phyloP scores from a whole-genome alignment of 2,329 filamentous ascomycete species.

The Ophiostoma quercus region DNA sequence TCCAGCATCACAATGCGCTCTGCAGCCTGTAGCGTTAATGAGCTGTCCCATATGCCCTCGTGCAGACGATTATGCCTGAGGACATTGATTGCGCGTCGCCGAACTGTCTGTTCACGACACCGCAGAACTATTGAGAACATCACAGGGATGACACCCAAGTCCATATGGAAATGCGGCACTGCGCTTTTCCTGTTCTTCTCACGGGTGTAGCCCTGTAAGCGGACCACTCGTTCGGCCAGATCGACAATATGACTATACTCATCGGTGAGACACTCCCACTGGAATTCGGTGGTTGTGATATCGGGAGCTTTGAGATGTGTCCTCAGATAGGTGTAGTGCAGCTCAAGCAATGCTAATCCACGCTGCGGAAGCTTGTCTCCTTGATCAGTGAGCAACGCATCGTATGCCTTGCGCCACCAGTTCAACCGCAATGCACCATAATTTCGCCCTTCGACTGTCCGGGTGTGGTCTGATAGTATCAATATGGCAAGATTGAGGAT shows the following conservation, averaged over 20 bases:
- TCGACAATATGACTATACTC: neutral
- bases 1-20: constrained; percentile 20
- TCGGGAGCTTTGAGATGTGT: constrained; percentile 1
- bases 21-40: constrained; percentile 13
- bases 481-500: neutral
- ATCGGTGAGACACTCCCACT: neutral
- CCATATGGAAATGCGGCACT: constrained; percentile 23
- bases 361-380: neutral
- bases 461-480: neutral
- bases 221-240: neutral
- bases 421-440: neutral
- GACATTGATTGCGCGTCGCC: constrained; percentile 19
- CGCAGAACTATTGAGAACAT: constrained; percentile 21
- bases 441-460: constrained; percentile 1
- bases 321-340: neutral
- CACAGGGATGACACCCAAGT: constrained; percentile 24
- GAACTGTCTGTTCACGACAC: constrained; percentile 20
- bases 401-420: neutral
- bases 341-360: neutral
- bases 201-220: neutral
- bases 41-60: constrained; percentile 24
- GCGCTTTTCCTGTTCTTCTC: neutral
- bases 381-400: neutral
- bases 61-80: constrained; percentile 18
- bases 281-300: neutral